Evolutionary conservation across 169 alveolate species (phyloP).

Genomic region (Perkinsus olseni): DNA sequence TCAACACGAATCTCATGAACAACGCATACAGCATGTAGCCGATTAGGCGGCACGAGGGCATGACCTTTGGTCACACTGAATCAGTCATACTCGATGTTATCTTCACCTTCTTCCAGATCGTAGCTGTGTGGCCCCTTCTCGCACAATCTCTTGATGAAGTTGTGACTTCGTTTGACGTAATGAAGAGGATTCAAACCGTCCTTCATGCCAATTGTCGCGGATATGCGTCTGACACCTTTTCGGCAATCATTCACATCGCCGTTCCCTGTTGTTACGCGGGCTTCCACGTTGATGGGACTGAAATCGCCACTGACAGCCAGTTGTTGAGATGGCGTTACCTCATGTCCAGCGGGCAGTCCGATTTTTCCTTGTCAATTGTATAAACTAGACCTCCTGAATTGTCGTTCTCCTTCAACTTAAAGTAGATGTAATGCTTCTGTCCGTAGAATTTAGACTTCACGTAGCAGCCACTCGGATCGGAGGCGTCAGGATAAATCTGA

Average conservation of each 20-base stretch:
- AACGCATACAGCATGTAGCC: not conserved
- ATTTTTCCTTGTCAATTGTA: not conserved
- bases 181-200: not conserved
- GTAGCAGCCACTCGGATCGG: not conserved
- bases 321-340: not conserved
- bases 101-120: not conserved
- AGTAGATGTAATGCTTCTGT: not conserved
- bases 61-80: not conserved
- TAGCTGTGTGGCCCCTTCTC: not conserved
- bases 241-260: not conserved
- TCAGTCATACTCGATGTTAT: not conserved
- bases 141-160: not conserved
- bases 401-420: not conserved
- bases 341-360: not conserved
- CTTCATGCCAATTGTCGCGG: not conserved
- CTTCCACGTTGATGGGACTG: not conserved
- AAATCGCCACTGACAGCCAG: not conserved
- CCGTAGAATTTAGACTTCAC: not conserved
- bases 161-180: not conserved
- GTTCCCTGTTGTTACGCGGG: not conserved
- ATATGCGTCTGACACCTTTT: not conserved
- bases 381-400: not conserved
- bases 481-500: not conserved
- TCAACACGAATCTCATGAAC: not conserved
- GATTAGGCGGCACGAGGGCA: not conserved